Conservation (phyloP, 805 yeast genomes). For the Candida sphagnicola region DNA sequence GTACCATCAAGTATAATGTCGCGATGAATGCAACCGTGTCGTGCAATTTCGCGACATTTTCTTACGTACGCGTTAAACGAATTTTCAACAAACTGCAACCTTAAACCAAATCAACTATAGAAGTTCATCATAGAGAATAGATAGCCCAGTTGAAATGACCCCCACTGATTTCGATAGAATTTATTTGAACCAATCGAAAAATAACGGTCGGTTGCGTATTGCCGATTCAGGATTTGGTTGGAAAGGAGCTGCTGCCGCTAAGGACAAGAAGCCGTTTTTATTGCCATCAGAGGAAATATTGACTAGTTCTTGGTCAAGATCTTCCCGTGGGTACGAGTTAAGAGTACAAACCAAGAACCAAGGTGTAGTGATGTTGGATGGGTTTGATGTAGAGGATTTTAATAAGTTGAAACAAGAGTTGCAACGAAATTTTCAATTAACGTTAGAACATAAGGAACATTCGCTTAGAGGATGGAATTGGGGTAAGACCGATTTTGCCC, state of each 20-base stretch:
- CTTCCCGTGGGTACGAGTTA: conserved; percentile 86
- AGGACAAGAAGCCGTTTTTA: conserved; percentile 63
- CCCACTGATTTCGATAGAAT: conserved; percentile 84
- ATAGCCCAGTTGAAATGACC: not conserved
- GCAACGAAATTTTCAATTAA: conserved; percentile 67
- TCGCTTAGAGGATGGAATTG: conserved; percentile 98
- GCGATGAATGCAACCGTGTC: too few species aligned
- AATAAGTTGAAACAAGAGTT: conserved; percentile 77
- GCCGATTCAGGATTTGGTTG: conserved; percentile 98
- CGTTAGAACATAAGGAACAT: conserved; percentile 82
- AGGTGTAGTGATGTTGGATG: conserved; percentile 86
- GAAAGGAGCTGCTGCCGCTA: conserved; percentile 61
- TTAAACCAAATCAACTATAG: too few species aligned
- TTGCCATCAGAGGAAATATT: conserved; percentile 83
- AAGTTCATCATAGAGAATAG: too few species aligned
- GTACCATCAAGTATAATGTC: too few species aligned
- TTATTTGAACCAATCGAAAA: conserved; percentile 80
- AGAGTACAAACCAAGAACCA: conserved; percentile 84
- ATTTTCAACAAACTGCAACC: not conserved
- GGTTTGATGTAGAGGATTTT: conserved; percentile 84
- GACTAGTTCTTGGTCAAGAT: conserved; percentile 86
- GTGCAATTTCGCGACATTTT: too few species aligned
- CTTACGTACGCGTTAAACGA: too few species aligned
- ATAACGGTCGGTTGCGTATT: conserved; percentile 85
- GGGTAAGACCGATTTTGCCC: conserved; percentile 91